A percentile compares a stretch with the other conserved stretches of the same genome.
Conservation (phyloP, 148 eudicot genomes). For the Vaccinium myrtillus region DNA sequence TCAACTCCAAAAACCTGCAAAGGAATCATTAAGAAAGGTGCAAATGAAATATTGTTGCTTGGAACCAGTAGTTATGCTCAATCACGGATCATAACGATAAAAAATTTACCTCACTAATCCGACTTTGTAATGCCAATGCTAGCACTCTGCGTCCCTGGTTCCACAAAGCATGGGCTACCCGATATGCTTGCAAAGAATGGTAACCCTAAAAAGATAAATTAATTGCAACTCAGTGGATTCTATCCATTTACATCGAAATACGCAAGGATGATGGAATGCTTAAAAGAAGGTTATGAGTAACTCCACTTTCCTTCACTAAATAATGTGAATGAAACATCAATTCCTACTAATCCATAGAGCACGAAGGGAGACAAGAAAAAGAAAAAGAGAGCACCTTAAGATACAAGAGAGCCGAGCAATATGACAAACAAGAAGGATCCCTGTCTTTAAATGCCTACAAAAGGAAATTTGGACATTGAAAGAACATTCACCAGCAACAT, state of each 20-base stretch:
- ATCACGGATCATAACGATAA: not conserved
- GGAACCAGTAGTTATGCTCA: not conserved
- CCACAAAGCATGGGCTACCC: constrained; percentile 61
- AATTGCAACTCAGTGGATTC: constrained; percentile 6
- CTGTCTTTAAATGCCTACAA: constrained; percentile 57
- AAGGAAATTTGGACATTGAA: constrained; percentile 3
- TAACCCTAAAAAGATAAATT: constrained; percentile 42
- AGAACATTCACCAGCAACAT: not conserved
- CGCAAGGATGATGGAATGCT: not conserved
- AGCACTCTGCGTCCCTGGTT: constrained; percentile 53
- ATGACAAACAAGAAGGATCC: constrained; percentile 62
- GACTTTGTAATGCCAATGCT: constrained; percentile 64
- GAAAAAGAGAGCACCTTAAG: constrained; percentile 39
- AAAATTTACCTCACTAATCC: constrained; percentile 57
- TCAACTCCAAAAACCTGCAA: constrained; percentile 61
- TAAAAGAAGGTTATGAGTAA: not conserved
- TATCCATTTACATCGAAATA: not conserved
- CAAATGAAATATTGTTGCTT: not conserved
- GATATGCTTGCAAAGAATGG: constrained; percentile 60
- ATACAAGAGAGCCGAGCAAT: constrained; percentile 53
- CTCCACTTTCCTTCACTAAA: not conserved
- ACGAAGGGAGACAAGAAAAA: not conserved
- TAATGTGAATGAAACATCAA: not conserved
- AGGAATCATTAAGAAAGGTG: constrained; percentile 2
- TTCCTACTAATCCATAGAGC: not conserved